Evolutionary conservation across 768 basidiomycete species (phyloP), one percentile per base, ranked within the genome.

Genomic region (Xerocomellus intermedius): DNA sequence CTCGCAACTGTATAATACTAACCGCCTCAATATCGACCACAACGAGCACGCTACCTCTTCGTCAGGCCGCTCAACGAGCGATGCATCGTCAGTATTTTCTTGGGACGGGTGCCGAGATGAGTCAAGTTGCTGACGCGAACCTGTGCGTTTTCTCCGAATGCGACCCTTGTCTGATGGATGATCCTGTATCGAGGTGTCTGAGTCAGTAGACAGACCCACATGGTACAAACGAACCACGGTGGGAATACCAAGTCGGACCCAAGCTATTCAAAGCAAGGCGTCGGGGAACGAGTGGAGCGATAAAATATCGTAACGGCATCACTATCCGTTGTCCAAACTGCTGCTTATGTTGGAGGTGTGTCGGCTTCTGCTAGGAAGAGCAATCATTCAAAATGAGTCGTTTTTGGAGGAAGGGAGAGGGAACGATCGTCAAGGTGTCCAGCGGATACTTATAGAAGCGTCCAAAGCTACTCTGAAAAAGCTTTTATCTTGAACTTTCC

Each of bases 121-220:
- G 66, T 65, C 59, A 65, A 48, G 22, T 36, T 62, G 64, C 63
- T 65, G 66, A 65, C 66, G 41, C 51, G 26, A 53, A 42, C 48
- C 54, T 52, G 64, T 55, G 45, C 45, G n/a, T 45, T 48, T 48
- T 32, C 19, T 24, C 42, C 46, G 19, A 38, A 28, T 48, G 43
- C 42, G 54, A 48, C 60, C 63, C 61, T 65, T 19, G n/a, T 41
- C 39, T 64, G 62, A 63, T 57, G 63, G 24, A 5, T 5, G 5
- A 28, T 24, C 17, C 48, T 28, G 59, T 45, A 46, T 62, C 45
- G 21, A 42, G 48, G 41, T 43, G 33, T 22, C 35, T 39, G 44
- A 50, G 41, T 47, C 47, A 37, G 43, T 52, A 47, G 33, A 28
- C 8, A 28, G 32, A 50, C 45, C 36, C 50, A 32, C 28, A 30